phyloP scores from a whole-genome alignment of 257 asterid genomes.

The Nicotiana benthamiana region DNA sequence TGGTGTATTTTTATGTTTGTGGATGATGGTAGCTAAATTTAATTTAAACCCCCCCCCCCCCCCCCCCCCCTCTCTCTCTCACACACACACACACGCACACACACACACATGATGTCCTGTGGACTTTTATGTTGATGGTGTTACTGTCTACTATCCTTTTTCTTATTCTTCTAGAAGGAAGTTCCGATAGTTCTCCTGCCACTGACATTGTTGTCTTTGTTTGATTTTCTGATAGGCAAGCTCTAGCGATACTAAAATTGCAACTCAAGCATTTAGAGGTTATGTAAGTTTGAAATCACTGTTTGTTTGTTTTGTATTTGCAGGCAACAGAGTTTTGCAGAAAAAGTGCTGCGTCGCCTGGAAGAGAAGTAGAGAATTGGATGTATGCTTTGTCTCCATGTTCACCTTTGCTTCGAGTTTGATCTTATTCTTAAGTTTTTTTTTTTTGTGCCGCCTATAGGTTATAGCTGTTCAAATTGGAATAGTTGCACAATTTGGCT shows the following conservation, averaged over 20 bases:
- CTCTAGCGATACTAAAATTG: not conserved
- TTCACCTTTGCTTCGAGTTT: not conserved
- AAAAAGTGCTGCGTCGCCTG: conserved; percentile 57
- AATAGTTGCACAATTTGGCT: not conserved
- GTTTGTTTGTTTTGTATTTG: conserved; percentile 8
- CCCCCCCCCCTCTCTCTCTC: not conserved
- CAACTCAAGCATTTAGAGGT: not conserved
- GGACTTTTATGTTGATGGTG: not conserved
- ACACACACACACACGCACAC: too few species aligned
- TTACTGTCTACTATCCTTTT: not conserved
- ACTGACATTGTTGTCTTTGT: not conserved
- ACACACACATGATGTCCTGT: too few species aligned
- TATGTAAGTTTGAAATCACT: not conserved
- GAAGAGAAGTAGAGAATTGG: conserved; percentile 46
- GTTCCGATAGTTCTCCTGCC: not conserved
- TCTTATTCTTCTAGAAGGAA: not conserved
- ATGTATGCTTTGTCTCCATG: not conserved
- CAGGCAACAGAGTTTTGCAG: conserved; percentile 90
- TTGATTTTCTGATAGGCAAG: not conserved
- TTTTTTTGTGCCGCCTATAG: not conserved
- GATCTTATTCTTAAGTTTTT: not conserved
- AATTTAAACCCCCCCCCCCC: too few species aligned
- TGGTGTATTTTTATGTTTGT: not conserved
- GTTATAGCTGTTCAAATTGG: not conserved
- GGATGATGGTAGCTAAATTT: not conserved